Conservation (phyloP, 176 grass and related monocot genomes). For the Areca catechu region DNA sequence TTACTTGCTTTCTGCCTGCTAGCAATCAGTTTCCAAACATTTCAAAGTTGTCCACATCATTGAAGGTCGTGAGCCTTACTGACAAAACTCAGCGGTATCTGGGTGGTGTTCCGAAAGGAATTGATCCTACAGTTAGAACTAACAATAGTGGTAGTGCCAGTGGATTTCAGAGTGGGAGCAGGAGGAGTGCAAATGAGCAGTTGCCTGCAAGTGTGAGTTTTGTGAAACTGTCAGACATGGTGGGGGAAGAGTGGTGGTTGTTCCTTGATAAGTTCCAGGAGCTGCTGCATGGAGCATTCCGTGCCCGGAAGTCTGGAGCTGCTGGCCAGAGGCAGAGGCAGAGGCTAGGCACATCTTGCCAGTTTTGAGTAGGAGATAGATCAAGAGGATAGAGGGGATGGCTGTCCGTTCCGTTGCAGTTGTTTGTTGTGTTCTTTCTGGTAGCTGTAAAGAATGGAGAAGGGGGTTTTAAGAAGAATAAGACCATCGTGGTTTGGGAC, state of each 20-base stretch:
- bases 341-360: constrained; percentile 86
- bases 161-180: constrained; percentile 33
- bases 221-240: constrained; percentile 65
- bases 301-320: constrained; percentile 19
- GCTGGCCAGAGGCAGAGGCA: constrained; percentile 26
- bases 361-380: constrained; percentile 57
- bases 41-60: constrained; percentile 60
- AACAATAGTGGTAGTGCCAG: constrained; percentile 6
- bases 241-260: constrained; percentile 34
- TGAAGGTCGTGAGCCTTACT: constrained; percentile 41
- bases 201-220: constrained; percentile 51
- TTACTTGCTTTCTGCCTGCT: constrained; percentile 21
- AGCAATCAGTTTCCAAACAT: constrained; percentile 39
- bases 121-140: constrained; percentile 12
- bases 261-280: constrained; percentile 94
- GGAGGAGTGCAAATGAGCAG: constrained; percentile 56
- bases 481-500: constrained; percentile 30
- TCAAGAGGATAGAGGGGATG: constrained; percentile 14
- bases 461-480: constrained; percentile 34
- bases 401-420: constrained; percentile 23
- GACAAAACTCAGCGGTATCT: constrained; percentile 42
- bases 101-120: constrained; percentile 20
- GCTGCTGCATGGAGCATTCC: constrained; percentile 43
- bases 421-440: constrained; percentile 27
- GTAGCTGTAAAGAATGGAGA: constrained; percentile 24